Conservation (phyloP, 805 yeast genomes). For the Ogataea wickerhamii region DNA sequence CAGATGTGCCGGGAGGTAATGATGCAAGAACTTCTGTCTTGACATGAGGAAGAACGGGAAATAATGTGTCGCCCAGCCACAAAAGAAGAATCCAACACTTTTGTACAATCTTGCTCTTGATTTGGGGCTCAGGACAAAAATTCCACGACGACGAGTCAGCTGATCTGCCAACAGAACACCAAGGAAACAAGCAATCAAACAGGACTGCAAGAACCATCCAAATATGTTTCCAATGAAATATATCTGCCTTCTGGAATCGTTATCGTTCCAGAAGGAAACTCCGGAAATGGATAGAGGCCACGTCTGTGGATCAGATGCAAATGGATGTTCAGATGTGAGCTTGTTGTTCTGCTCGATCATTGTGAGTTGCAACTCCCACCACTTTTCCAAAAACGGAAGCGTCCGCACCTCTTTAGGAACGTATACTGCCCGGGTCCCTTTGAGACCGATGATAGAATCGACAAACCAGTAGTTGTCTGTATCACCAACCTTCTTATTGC, state of each 20-base stretch:
- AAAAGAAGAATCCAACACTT: slow-evolving; percentile 76
- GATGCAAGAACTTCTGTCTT: slow-evolving; percentile 91
- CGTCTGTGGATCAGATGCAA: slow-evolving; percentile 83
- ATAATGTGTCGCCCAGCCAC: slow-evolving; percentile 87
- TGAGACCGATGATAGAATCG: slow-evolving; percentile 63
- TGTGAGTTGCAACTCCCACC: slow-evolving; percentile 80
- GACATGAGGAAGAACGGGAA: slow-evolving; percentile 89
- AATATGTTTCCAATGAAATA: slow-evolving; percentile 85
- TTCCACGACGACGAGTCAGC: slow-evolving; percentile 69
- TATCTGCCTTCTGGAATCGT: slow-evolving; percentile 63
- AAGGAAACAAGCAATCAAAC: slow-evolving; percentile 56
- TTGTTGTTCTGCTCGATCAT: slow-evolving; percentile 95
- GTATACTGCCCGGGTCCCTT: slow-evolving; percentile 59
- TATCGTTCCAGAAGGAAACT: slow-evolving; percentile 93
- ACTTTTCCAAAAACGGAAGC: slow-evolving; percentile 76
- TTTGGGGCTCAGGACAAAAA: slow-evolving; percentile 49
- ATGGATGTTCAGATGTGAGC: slow-evolving; percentile 86
- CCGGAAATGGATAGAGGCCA: slow-evolving; percentile 93
- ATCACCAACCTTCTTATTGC: slow-evolving; percentile 78
- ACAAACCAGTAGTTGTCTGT: slow-evolving; percentile 70
- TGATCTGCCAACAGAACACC: slow-evolving; percentile 72
- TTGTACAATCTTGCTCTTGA: slow-evolving; percentile 73
- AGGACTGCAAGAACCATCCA: slow-evolving; percentile 85
- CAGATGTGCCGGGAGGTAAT: slow-evolving; percentile 92
- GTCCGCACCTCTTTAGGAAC: slow-evolving; percentile 60